Evolutionary conservation across 177 flowering plant species (phyloP).

Genomic region (Telopea speciosissima): DNA sequence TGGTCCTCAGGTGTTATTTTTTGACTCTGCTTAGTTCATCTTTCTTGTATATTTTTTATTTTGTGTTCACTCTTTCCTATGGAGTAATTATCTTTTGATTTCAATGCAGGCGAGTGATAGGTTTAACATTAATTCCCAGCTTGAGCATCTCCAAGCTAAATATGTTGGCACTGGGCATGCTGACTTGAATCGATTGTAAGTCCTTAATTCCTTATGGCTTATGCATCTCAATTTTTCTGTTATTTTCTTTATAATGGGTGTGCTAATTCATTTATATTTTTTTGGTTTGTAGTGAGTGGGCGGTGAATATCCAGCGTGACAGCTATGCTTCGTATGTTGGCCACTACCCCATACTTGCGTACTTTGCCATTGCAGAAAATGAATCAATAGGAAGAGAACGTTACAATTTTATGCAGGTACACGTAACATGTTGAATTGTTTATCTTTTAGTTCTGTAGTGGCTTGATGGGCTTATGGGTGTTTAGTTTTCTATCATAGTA

Average conservation of each 20-base stretch:
- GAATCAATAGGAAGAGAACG: constrained; percentile 97
- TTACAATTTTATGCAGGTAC: constrained; percentile 97
- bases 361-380: constrained; percentile 90
- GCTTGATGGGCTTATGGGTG: too few species aligned
- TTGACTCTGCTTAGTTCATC: too few species aligned
- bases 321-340: constrained; percentile 96
- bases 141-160: constrained; percentile 98
- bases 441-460: background rate
- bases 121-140: constrained; percentile 97
- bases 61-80: background rate
- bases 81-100: background rate
- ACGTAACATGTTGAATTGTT: background rate
- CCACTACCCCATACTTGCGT: constrained; percentile 80
- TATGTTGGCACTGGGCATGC: constrained; percentile 99
- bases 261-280: constrained; percentile 2
- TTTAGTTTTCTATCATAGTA: too few species aligned
- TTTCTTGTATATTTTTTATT: background rate
- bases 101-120: constrained; percentile 89
- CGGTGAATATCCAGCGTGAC: constrained; percentile 95
- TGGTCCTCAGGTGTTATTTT: too few species aligned
- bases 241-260: constrained; percentile 1
- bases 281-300: constrained; percentile 75
- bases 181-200: constrained; percentile 88
- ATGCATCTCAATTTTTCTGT: background rate
- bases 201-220: background rate